A percentile compares a stretch with the other conserved stretches of the same genome.
phyloP scores from a whole-genome alignment of 441 rosid genomes.

The Omphalea diandra region DNA sequence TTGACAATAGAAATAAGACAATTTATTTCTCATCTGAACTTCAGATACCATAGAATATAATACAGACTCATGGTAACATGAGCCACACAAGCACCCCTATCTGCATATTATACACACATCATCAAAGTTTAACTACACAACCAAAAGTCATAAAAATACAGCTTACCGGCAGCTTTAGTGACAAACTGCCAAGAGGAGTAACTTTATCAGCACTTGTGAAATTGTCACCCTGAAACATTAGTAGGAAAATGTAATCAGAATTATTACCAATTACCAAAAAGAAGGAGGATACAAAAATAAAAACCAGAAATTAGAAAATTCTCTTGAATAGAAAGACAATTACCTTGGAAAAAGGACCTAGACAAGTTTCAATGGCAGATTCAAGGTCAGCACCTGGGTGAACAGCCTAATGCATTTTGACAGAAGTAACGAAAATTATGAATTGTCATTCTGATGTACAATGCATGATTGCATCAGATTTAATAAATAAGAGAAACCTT shows the following conservation, averaged over 20 bases:
- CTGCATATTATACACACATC: not conserved
- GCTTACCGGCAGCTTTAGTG: conserved; percentile 51
- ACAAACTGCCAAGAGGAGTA: conserved; percentile 36
- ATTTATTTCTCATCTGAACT: not conserved
- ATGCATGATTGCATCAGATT: not conserved
- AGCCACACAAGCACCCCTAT: not conserved
- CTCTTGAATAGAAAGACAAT: conserved; percentile 1
- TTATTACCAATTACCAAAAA: not conserved
- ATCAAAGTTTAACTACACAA: not conserved
- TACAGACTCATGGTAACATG: not conserved
- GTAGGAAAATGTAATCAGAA: conserved; percentile 11
- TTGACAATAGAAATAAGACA: conserved; percentile 15
- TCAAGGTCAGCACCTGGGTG: conserved; percentile 78
- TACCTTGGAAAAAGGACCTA: conserved; percentile 35
- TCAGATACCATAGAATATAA: not conserved
- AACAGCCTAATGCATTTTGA: conserved; percentile 45
- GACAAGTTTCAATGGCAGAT: conserved; percentile 49
- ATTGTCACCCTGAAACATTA: conserved; percentile 42
- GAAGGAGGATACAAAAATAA: not conserved
- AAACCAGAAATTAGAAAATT: not conserved
- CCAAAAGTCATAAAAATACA: conserved; percentile 16
- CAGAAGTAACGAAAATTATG: conserved; percentile 5
- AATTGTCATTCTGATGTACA: not conserved
- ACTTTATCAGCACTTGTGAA: conserved; percentile 12
- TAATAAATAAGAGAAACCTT: not conserved